phyloP scores from a whole-genome alignment of 192 early-diverging fungal genomes.

The Piromyces sp. region DNA sequence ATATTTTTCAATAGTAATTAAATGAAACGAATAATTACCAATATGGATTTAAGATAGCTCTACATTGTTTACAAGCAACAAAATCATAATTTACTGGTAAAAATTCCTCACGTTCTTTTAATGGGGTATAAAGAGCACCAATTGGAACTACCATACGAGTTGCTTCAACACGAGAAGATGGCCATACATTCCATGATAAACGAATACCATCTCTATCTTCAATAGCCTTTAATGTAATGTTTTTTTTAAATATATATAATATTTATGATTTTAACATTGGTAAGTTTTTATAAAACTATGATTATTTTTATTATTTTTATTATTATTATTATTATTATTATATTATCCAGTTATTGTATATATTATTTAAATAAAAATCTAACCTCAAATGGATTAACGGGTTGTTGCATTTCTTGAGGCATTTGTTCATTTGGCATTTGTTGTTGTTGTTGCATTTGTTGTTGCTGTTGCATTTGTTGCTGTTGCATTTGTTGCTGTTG shows the following conservation, averaged over 20 bases:
- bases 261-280: too few relatives aligned
- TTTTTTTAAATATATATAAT: neutral
- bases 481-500: neutral
- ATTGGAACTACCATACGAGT: conserved; percentile 90
- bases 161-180: conserved; percentile 78
- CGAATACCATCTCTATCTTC: conserved; percentile 91
- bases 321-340: neutral
- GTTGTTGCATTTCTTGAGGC: neutral
- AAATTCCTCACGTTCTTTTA: conserved; percentile 78
- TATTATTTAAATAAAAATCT: neutral
- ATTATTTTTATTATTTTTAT: too few relatives aligned
- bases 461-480: neutral
- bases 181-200: conserved; percentile 96
- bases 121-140: conserved; percentile 75
- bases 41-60: conserved; percentile 92
- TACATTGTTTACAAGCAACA: conserved; percentile 89
- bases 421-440: neutral
- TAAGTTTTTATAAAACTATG: too few relatives aligned
- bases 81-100: conserved; percentile 87
- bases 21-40: conserved; percentile 39
- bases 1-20: too few relatives aligned
- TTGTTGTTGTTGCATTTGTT: neutral
- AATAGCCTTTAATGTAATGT: conserved; percentile 7
- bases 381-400: neutral
- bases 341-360: neutral